These are phyloP conservation scores for Arthrobotrys entomopaga DNA, from an alignment of 2,329 filamentous ascomycete species.

Conservation along the genomic window DNA sequence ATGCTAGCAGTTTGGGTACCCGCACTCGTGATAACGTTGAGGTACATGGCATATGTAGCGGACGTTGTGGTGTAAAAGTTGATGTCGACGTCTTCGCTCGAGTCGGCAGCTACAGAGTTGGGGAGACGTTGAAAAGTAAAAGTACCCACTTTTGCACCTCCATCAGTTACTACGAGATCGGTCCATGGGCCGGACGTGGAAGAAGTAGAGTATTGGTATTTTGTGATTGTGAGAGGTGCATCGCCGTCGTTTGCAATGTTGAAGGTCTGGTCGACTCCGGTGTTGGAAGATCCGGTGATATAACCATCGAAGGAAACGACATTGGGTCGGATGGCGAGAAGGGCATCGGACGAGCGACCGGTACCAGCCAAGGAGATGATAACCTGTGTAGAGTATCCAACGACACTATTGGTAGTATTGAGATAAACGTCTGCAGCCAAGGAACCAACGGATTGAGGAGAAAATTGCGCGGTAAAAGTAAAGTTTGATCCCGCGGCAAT, in stretches of 20 bases:
- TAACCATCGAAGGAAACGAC: slow-evolving; percentile 66
- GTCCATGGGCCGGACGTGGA: slow-evolving; percentile 65
- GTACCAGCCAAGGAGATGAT: slow-evolving; percentile 66
- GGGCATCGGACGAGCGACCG: slow-evolving; percentile 64
- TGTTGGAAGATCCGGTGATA: slow-evolving; percentile 63
- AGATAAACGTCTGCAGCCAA: slow-evolving; percentile 66
- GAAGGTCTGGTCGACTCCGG: slow-evolving; percentile 64
- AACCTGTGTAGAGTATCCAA: slow-evolving; percentile 65
- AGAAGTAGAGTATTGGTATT: slow-evolving; percentile 64
- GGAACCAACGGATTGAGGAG: slow-evolving; percentile 65
- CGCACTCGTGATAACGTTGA: slow-evolving; percentile 66
- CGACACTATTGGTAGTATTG: slow-evolving; percentile 65
- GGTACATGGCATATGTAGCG: slow-evolving; percentile 67
- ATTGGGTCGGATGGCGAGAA: slow-evolving; percentile 66
- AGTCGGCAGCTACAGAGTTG: slow-evolving; percentile 63
- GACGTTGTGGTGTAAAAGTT: slow-evolving; percentile 65
- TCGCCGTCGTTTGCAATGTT: slow-evolving; percentile 68
- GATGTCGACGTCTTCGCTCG: slow-evolving; percentile 63
- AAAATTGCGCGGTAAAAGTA: slow-evolving; percentile 64
- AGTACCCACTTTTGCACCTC: slow-evolving; percentile 61
- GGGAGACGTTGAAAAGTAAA: slow-evolving; percentile 67
- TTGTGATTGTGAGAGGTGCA: slow-evolving; percentile 63
- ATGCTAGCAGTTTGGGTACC: slow-evolving; percentile 66
- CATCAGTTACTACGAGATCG: slow-evolving; percentile 60
- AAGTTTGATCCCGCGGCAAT: slow-evolving; percentile 63